phyloP scores from a whole-genome alignment of 2,329 filamentous ascomycete species.

The Stagonosporopsis tanaceti region DNA sequence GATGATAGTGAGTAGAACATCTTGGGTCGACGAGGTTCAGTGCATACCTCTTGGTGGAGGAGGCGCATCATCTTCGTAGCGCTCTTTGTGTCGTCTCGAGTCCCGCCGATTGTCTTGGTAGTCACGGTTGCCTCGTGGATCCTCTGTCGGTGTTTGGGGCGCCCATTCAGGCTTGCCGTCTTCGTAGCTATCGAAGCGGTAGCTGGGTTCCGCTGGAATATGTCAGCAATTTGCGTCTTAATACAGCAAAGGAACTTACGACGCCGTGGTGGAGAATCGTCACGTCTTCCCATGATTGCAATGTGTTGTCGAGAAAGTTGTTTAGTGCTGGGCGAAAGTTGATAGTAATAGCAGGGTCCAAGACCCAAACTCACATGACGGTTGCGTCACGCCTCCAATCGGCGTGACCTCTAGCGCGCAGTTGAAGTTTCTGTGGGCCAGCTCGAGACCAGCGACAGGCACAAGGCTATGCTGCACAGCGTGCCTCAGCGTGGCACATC shows the following conservation, averaged over 20 bases:
- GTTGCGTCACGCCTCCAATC: slow-evolving; percentile 23
- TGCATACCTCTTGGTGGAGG: slow-evolving; percentile 23
- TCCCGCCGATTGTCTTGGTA: slow-evolving; percentile 34
- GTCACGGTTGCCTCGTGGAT: slow-evolving; percentile 32
- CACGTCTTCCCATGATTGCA: slow-evolving; percentile 32
- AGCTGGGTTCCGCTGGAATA: slow-evolving; percentile 29
- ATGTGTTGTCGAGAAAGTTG: slow-evolving; percentile 3
- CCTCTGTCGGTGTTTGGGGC: slow-evolving; percentile 27
- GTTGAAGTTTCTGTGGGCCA: slow-evolving; percentile 17
- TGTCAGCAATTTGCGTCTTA: not conserved
- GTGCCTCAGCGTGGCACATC: slow-evolving; percentile 18
- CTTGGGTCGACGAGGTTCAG: not conserved
- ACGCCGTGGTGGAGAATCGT: slow-evolving; percentile 31
- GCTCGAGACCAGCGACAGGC: slow-evolving; percentile 12
- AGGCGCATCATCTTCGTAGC: slow-evolving; percentile 26
- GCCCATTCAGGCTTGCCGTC: slow-evolving; percentile 40
- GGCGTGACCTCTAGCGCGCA: slow-evolving; percentile 18
- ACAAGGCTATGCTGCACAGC: slow-evolving; percentile 4
- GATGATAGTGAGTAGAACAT: slow-evolving; percentile 8
- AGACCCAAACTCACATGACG: slow-evolving; percentile 20
- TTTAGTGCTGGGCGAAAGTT: slow-evolving; percentile 5
- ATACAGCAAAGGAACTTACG: slow-evolving; percentile 6
- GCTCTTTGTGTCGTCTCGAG: slow-evolving; percentile 27
- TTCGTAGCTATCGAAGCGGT: slow-evolving; percentile 40
- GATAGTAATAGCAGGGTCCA: slow-evolving; percentile 18